A percentile compares a stretch with the other conserved stretches of the same genome.
Conservation (phyloP, 345 rosid genomes). For the Citrus medica region DNA sequence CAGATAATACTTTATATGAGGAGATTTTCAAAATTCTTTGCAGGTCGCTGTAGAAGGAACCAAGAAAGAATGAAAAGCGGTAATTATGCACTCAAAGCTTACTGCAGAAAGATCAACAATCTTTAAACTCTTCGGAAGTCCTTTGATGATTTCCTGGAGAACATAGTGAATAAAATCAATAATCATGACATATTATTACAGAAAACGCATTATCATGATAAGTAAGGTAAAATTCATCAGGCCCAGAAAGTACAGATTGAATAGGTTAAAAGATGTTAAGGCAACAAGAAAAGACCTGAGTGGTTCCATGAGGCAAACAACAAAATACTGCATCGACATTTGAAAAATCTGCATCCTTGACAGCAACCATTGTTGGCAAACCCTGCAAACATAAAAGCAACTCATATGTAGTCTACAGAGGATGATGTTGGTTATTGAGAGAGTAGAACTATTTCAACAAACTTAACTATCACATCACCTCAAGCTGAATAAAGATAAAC, state of each 20-base stretch:
- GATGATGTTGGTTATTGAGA: background rate
- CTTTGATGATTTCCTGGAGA: constrained; percentile 79
- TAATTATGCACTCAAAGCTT: constrained; percentile 19
- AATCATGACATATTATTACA: background rate
- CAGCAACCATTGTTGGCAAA: constrained; percentile 68
- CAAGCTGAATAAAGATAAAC: background rate
- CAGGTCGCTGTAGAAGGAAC: background rate
- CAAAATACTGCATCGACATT: constrained; percentile 91
- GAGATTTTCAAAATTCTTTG: background rate
- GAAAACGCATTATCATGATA: background rate
- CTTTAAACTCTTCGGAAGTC: constrained; percentile 64
- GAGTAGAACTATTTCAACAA: background rate
- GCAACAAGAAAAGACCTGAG: constrained; percentile 53
- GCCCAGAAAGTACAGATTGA: background rate
- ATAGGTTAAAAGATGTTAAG: background rate
- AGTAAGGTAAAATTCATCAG: background rate
- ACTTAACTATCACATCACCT: background rate
- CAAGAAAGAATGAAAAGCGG: constrained; percentile 2
- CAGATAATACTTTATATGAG: constrained; percentile 5
- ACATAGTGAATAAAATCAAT: background rate
- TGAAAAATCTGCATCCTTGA: constrained; percentile 78
- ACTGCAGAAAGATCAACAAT: constrained; percentile 98
- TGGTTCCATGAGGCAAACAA: constrained; percentile 97
- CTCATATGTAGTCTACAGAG: background rate
- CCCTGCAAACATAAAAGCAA: constrained; percentile 45